These are phyloP conservation scores for Guyanaporus albipodus DNA, from an alignment of 768 basidiomycete genomes.

Conservation along the genomic window DNA sequence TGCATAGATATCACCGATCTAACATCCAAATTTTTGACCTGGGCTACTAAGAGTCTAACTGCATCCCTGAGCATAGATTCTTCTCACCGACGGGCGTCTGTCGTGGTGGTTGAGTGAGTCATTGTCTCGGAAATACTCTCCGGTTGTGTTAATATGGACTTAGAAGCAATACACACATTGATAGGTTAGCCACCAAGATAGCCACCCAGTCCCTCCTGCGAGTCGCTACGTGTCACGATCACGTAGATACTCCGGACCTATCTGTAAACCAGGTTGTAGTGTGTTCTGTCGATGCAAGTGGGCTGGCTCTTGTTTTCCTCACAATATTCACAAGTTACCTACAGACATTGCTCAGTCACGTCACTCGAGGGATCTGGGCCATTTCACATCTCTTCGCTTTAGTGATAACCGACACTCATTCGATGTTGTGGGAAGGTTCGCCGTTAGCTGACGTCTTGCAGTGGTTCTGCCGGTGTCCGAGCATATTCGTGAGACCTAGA, in stretches of 20 bases:
- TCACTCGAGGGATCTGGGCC: conserved; percentile 35
- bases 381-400: conserved; percentile 44
- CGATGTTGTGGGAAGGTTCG: conserved; percentile 34
- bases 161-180: conserved; percentile 13
- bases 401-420: conserved; percentile 42
- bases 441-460: conserved; percentile 43
- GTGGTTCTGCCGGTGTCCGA: conserved; percentile 40
- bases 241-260: conserved; percentile 14
- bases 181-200: conserved; percentile 15
- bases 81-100: conserved; percentile 9
- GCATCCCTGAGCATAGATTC: background rate
- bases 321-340: conserved; percentile 2
- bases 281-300: conserved; percentile 38
- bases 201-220: conserved; percentile 15
- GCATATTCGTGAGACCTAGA: conserved; percentile 37
- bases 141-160: background rate
- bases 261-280: conserved; percentile 36
- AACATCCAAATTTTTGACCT: conserved; percentile 17
- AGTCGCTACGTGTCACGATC: conserved; percentile 11
- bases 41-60: conserved; percentile 7
- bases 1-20: conserved; percentile 17
- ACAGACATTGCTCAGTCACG: conserved; percentile 40
- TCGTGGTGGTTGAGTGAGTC: conserved; percentile 21
- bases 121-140: background rate
- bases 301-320: conserved; percentile 1